Evolutionary conservation across 441 rosid genomes (phyloP).

Genomic region (Pelargonium exstipulatum): DNA sequence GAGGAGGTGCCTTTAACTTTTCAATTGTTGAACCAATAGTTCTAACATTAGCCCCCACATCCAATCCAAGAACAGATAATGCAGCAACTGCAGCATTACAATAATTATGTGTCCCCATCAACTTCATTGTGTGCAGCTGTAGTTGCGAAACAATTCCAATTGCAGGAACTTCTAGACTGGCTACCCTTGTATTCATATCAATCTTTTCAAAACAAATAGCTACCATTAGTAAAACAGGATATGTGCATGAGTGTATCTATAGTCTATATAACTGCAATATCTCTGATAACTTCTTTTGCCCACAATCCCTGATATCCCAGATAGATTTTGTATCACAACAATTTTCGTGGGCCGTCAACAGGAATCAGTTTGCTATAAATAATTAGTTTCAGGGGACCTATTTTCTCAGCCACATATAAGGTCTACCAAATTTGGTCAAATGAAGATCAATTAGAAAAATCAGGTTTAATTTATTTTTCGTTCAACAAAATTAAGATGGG

Average conservation of each 20-base stretch:
- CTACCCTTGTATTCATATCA: conserved; percentile 25
- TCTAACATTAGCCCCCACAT: conserved; percentile 23
- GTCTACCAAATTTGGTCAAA: too few species aligned
- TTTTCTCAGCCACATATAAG: too few species aligned
- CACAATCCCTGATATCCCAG: too few species aligned
- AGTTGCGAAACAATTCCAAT: conserved; percentile 27
- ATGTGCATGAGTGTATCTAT: not conserved
- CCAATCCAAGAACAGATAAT: conserved; percentile 31
- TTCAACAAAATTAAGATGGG: too few species aligned
- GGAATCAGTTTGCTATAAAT: too few species aligned
- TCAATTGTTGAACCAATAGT: conserved; percentile 25
- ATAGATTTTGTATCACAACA: too few species aligned
- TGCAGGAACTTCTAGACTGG: conserved; percentile 27
- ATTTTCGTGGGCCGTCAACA: too few species aligned
- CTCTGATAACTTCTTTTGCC: too few species aligned
- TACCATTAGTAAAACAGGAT: not conserved
- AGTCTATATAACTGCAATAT: too few species aligned
- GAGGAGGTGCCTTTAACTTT: conserved; percentile 26
- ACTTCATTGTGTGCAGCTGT: conserved; percentile 24
- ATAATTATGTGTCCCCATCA: conserved; percentile 29
- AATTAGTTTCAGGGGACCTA: too few species aligned
- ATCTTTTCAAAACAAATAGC: conserved; percentile 23
- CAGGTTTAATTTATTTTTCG: too few species aligned
- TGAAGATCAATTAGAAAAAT: too few species aligned
- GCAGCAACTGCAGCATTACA: conserved; percentile 36